Evolutionary conservation across 768 basidiomycete species (phyloP), one percentile per base, ranked within the genome.

Genomic region (Hysterangium stoloniferum): DNA sequence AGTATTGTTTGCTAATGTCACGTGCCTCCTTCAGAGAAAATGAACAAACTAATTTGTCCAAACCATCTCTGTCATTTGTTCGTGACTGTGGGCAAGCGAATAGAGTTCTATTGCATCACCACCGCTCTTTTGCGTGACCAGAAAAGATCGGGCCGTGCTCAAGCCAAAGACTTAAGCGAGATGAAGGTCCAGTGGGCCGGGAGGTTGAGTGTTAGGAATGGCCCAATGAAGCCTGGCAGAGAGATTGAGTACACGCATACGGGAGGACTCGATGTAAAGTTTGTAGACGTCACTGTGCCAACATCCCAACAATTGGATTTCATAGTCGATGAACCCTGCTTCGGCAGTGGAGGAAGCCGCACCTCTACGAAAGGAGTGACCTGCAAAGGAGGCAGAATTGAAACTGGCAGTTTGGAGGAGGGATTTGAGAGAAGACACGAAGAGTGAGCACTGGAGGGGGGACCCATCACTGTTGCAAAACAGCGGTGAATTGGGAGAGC

Each of bases 231-330:
- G 64, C 52, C 51, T 58, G 36, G 62, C 55, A 33, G 66, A 67
- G 22, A 70, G 58, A 27, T 59, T 56, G 13, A 68, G 60, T 33
- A 67, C 42, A 1, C 59, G 56, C 11, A 59, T 48, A 2, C 24
- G 22, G 2, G 59, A 54, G 5, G 57, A 45, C n/a, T 71, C 68
- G 24, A 70, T 61, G 58, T 71, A 56, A 17, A 56, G 54, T n/a
- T 66, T 67, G 62, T 68, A 70, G 9, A 63, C 61, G 43, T 70
- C 62, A 47, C 66, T 68, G 6, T 59, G 54, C 69, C 69, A 69
- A 15, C 62, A 61, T 8, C 69, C 66, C 1, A 70, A 59, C 7
- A 65, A 61, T 54, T 71, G 67, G 20, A 70, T 68, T 44, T 71
- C 64, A 22, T 64, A 58, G 27, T 68, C 65, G 24, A 55, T 17